Percentiles rank a stretch among this genome's conserved stretches.
Conservation (phyloP, 306 rosid genomes). For the Aeschynomene evenia region DNA sequence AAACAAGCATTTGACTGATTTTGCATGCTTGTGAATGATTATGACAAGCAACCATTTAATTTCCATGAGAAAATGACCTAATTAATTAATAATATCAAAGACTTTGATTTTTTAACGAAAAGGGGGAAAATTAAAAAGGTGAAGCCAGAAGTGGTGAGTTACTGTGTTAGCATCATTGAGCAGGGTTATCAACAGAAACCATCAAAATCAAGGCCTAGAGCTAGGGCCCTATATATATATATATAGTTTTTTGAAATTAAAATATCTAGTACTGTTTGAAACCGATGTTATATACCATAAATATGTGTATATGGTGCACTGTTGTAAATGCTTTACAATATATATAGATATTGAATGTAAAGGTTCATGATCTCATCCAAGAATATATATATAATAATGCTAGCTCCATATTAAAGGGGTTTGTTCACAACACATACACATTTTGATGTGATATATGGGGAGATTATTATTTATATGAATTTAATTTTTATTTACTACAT, state of each 20-base stretch:
- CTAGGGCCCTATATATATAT: not conserved
- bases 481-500: no score
- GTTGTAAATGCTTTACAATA: not conserved
- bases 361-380: not conserved
- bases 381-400: no score
- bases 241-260: not conserved
- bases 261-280: not conserved
- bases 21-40: slow-evolving; percentile 21
- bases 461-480: no score
- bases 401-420: not conserved
- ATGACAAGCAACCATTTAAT: no score
- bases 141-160: not conserved
- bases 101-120: not conserved
- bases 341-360: not conserved
- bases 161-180: not conserved
- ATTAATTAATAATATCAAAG: not conserved
- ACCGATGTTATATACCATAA: not conserved
- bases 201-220: not conserved
- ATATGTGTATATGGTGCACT: not conserved
- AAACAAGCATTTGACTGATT: not conserved
- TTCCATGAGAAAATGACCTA: not conserved
- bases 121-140: not conserved
- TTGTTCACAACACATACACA: no score
- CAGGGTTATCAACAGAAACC: slow-evolving; percentile 2
- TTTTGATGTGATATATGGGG: not conserved